Percentiles rank a stretch among this genome's conserved stretches.
Conservation (phyloP, 2,329 filamentous ascomycete species). For the Ophiostoma montium region DNA sequence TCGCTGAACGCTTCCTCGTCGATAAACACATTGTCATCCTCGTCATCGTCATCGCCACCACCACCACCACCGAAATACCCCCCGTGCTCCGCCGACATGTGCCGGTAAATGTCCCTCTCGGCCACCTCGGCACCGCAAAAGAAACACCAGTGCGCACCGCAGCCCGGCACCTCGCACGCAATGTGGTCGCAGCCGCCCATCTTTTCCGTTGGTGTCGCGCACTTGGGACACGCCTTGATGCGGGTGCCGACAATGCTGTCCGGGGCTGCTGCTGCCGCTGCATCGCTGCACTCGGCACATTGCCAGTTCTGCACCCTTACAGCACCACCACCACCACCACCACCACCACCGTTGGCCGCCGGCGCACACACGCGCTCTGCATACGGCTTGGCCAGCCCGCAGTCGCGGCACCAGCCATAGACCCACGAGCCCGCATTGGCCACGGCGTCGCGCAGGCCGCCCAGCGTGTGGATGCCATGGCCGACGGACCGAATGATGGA, state of each 20-base stretch:
- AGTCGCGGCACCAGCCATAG: slow-evolving; percentile 33
- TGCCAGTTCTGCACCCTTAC: slow-evolving; percentile 25
- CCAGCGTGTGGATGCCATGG: slow-evolving; percentile 16
- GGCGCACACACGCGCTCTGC: slow-evolving; percentile 30
- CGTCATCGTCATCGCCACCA: neutral
- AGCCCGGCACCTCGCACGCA: slow-evolving; percentile 21
- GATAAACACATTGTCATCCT: neutral
- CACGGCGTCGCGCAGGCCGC: slow-evolving; percentile 25
- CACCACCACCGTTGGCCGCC: slow-evolving; percentile 21
- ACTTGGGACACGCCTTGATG: slow-evolving; percentile 23
- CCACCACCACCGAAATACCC: slow-evolving; percentile 2
- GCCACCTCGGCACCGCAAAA: slow-evolving; percentile 20
- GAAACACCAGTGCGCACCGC: slow-evolving; percentile 33
- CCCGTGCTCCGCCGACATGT: slow-evolving; percentile 13
- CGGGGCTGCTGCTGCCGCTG: slow-evolving; percentile 14
- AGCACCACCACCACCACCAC: too few relatives aligned
- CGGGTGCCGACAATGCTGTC: slow-evolving; percentile 13
- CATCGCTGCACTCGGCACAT: slow-evolving; percentile 26
- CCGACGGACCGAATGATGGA: slow-evolving; percentile 21
- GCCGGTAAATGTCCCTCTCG: neutral
- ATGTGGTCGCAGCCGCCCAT: slow-evolving; percentile 33
- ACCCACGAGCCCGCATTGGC: slow-evolving; percentile 28
- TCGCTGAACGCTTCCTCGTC: too few relatives aligned
- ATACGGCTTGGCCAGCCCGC: slow-evolving; percentile 26
- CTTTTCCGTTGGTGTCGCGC: slow-evolving; percentile 28